Evolutionary conservation across 1,139 yeast genomes (phyloP).

Genomic region (Taiozyma sp.): DNA sequence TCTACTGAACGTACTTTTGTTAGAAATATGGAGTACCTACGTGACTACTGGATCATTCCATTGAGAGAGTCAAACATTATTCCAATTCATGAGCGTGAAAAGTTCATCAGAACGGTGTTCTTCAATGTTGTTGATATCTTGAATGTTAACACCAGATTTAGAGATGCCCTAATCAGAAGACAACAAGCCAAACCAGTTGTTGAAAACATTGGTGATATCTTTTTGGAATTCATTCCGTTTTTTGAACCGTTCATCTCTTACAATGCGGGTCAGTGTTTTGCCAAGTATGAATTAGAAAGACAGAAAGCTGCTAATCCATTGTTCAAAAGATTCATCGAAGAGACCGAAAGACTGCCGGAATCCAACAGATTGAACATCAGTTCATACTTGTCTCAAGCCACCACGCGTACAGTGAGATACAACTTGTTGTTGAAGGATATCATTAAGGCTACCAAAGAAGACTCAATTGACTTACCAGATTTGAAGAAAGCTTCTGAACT

Average conservation of each 20-base stretch:
- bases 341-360: constrained; percentile 85
- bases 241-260: constrained; percentile 91
- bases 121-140: constrained; percentile 87
- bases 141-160: constrained; percentile 74
- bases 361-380: constrained; percentile 83
- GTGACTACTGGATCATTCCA: constrained; percentile 94
- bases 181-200: constrained; percentile 89
- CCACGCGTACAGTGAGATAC: constrained; percentile 93
- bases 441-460: constrained; percentile 73
- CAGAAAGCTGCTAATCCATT: constrained; percentile 88
- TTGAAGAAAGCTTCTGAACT: constrained; percentile 72
- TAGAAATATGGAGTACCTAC: constrained; percentile 86
- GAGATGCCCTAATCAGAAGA: constrained; percentile 85
- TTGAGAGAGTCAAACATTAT: constrained; percentile 80
- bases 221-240: constrained; percentile 75
- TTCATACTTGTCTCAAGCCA: constrained; percentile 91
- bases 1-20: constrained; percentile 95
- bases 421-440: constrained; percentile 83
- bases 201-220: constrained; percentile 80
- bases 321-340: constrained; percentile 90
- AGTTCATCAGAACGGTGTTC: constrained; percentile 87
- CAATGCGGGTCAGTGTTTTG: constrained; percentile 96
- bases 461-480: constrained; percentile 55
- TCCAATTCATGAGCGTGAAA: constrained; percentile 85
- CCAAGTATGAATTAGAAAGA: constrained; percentile 92